Evolutionary conservation across 805 yeast species (phyloP), one percentile per base, ranked within the genome.

Genomic region (Hanseniaspora meyeri): DNA sequence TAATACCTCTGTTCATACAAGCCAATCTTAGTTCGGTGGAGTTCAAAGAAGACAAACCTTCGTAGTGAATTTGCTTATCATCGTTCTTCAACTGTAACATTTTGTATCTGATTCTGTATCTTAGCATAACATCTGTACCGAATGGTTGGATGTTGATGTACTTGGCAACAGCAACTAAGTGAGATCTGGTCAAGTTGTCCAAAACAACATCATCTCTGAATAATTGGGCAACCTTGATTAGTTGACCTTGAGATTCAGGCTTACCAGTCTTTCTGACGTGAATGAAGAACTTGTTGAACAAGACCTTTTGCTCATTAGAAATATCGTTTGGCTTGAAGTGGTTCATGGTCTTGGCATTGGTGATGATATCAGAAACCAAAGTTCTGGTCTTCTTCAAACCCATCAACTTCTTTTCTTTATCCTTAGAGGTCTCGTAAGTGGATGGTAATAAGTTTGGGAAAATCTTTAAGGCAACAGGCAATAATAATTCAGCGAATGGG

Each of bases 391-490:
- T 77, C 59, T 86, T 70, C 57, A 86, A 72, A 57, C 72, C 71
- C 59, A 76, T 76, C 58, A 74, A 62, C 65, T 82, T 82, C 63
- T 81, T 77, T 59, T 78, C 82, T 62, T 76, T 79, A 57, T 81
- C 85, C 43, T 72, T 73, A 57, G 74, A 74, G 14, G 85, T 78
- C 68, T 85, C 88, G 69, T 87, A 91, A 4, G 98, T 93, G 36
- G 96, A 88, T 6, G 98, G 98, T 57, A 91, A 76, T 63, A 91
- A 70, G 67, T 87, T 87, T 66, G 98, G 98, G 81, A 93, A 91
- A n/a, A 91, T 59, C 70, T 86, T 87, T 59, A 91, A 72, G 1
- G 96, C 97, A 42, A 91, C 70, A 0, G 98, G 98, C 51, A 91
- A 74, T 61, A 91, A 74, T 55, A 91, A 73, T 70, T 91, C 98